A percentile compares a stretch with the other conserved stretches of the same genome.
Conservation (phyloP, 2,329 filamentous ascomycete genomes). For the Ceratocystis ficicola region DNA sequence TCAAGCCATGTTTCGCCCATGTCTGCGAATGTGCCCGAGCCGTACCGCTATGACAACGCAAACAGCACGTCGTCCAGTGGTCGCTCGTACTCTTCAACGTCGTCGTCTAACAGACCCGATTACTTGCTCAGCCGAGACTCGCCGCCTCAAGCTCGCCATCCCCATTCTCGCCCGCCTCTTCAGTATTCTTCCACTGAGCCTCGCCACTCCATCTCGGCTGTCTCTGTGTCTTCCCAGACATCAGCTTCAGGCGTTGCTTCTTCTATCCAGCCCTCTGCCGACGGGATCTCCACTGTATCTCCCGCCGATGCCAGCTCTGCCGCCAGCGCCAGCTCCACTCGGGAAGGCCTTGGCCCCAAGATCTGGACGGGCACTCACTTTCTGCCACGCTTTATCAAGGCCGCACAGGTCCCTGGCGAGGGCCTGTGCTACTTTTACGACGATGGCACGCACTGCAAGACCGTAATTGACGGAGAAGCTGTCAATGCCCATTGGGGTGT, state of each 20-base stretch:
- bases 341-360: slow-evolving; percentile 52
- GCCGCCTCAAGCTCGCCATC: background rate
- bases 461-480: slow-evolving; percentile 69
- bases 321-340: slow-evolving; percentile 38
- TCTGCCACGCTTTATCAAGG: slow-evolving; percentile 51
- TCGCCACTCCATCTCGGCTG: slow-evolving; percentile 1
- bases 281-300: background rate
- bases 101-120: background rate
- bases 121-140: slow-evolving; percentile 3
- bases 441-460: slow-evolving; percentile 70
- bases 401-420: slow-evolving; percentile 60
- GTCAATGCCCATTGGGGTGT: slow-evolving; percentile 91
- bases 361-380: slow-evolving; percentile 59
- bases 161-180: background rate
- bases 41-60: background rate
- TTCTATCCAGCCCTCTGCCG: background rate
- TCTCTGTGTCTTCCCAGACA: background rate
- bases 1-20: slow-evolving; percentile 10
- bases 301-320: slow-evolving; percentile 8
- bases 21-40: background rate
- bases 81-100: slow-evolving; percentile 1
- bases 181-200: slow-evolving; percentile 4
- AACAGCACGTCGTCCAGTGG: background rate
- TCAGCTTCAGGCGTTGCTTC: background rate
- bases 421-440: slow-evolving; percentile 78